Evolutionary conservation across 306 rosid species (phyloP).

Genomic region (Lablab purpureus): DNA sequence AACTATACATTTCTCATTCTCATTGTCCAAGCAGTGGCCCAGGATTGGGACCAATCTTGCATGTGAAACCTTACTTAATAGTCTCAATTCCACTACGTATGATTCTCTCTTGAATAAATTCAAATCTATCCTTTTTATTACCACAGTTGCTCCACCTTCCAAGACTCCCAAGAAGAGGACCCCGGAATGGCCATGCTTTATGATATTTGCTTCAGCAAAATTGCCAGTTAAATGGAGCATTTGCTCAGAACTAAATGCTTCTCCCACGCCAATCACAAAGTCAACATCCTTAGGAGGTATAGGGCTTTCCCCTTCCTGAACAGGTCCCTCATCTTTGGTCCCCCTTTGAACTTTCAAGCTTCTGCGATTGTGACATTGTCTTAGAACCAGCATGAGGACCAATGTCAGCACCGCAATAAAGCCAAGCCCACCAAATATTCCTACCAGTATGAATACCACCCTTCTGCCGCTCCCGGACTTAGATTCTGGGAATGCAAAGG

Average conservation of each 20-base stretch:
- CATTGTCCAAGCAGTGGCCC: conserved; percentile 89
- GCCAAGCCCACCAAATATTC: conserved; percentile 81
- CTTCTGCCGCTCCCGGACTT: conserved; percentile 50
- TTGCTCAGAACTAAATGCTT: conserved; percentile 73
- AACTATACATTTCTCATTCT: conserved; percentile 74
- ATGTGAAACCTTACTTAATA: conserved; percentile 82
- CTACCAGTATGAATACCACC: conserved; percentile 69
- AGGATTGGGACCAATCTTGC: conserved; percentile 77
- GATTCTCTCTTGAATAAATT: conserved; percentile 60
- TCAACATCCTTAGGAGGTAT: conserved; percentile 59
- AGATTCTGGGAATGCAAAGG: conserved; percentile 46
- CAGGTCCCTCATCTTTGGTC: conserved; percentile 61
- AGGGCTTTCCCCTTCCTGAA: conserved; percentile 58
- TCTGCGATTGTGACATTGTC: conserved; percentile 48
- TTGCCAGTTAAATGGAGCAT: conserved; percentile 62
- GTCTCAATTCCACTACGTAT: conserved; percentile 63
- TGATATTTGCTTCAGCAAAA: conserved; percentile 72
- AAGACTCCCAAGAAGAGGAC: conserved; percentile 68
- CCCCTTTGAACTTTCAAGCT: conserved; percentile 52
- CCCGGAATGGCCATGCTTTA: conserved; percentile 94
- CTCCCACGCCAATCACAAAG: conserved; percentile 60
- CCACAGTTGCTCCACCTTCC: conserved; percentile 69
- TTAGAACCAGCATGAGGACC: conserved; percentile 60
- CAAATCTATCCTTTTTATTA: conserved; percentile 76
- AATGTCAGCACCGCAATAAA: conserved; percentile 64